phyloP scores from a whole-genome alignment of 2,329 filamentous ascomycete species.

The Elsinoe australis region DNA sequence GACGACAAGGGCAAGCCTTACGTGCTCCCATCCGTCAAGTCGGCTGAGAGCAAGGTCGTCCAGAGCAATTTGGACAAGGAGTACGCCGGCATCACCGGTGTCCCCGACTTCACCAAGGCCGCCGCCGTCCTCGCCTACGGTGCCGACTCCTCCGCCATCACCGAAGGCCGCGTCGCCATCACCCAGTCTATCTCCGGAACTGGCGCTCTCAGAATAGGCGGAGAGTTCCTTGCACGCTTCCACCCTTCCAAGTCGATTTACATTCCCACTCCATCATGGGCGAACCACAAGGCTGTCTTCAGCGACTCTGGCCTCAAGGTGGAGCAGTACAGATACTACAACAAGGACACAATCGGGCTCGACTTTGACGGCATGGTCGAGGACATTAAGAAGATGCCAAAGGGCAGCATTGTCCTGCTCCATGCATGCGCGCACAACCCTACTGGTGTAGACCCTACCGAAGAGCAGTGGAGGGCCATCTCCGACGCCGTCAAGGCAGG shows the following conservation, averaged over 20 bases:
- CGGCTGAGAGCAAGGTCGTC: constrained; percentile 82
- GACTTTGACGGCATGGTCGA: constrained; percentile 91
- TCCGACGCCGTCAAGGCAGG: constrained; percentile 76
- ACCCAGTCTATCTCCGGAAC: constrained; percentile 98
- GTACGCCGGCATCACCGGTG: constrained; percentile 94
- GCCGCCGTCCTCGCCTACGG: constrained; percentile 90
- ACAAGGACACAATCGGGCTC: constrained; percentile 95
- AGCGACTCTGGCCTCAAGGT: constrained; percentile 84
- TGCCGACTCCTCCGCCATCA: constrained; percentile 65
- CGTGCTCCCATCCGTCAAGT: constrained; percentile 85
- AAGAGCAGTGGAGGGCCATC: constrained; percentile 88
- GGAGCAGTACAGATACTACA: constrained; percentile 96
- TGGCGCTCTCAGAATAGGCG: constrained; percentile 88
- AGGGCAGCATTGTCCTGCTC: constrained; percentile 81
- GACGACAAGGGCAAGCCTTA: constrained; percentile 97
- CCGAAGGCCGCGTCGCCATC: constrained; percentile 70
- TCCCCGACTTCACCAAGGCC: constrained; percentile 87
- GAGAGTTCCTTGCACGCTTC: constrained; percentile 84
- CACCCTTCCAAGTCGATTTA: constrained; percentile 94
- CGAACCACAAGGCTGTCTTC: constrained; percentile 97
- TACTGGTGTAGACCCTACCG: constrained; percentile 87
- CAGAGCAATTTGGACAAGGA: constrained; percentile 81
- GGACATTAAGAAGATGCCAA: constrained; percentile 82
- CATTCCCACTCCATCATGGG: constrained; percentile 93
- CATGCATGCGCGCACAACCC: constrained; percentile 98